Conservation (phyloP, 1,284 basidiomycete species). For the Heterobasidion occidentale region DNA sequence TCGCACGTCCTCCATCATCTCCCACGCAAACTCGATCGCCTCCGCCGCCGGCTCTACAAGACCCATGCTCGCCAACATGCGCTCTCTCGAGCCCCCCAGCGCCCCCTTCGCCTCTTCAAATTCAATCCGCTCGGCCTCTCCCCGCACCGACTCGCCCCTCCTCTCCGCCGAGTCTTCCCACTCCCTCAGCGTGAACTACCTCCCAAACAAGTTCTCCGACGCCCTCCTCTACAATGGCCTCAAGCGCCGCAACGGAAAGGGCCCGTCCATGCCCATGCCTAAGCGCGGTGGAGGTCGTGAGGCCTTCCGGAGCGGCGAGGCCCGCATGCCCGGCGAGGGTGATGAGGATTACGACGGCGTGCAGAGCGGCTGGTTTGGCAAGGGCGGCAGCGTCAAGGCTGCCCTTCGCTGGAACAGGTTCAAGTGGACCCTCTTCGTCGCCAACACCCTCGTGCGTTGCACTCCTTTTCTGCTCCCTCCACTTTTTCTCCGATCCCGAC, state of each 20-base stretch:
- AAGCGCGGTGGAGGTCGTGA: conserved; percentile 48
- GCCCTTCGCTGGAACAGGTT: conserved; percentile 51
- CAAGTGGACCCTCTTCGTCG: conserved; percentile 49
- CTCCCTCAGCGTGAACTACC: conserved; percentile 46
- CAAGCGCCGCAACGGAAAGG: conserved; percentile 28
- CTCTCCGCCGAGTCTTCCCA: conserved; percentile 14
- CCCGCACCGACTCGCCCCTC: conserved; percentile 20
- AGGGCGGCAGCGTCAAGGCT: conserved; percentile 30
- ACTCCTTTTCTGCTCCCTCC: neutral
- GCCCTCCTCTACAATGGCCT: conserved; percentile 36
- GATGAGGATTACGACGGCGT: conserved; percentile 49
- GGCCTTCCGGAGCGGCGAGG: conserved; percentile 38
- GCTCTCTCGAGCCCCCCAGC: conserved; percentile 22
- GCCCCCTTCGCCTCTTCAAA: conserved; percentile 20
- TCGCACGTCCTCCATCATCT: conserved; percentile 25
- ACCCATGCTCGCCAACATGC: conserved; percentile 28
- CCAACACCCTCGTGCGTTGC: conserved; percentile 41
- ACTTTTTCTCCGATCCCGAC: neutral
- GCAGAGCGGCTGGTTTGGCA: conserved; percentile 27
- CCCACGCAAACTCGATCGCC: conserved; percentile 25
- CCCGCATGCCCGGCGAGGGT: conserved; percentile 42
- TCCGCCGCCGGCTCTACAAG: conserved; percentile 28
- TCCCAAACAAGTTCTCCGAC: conserved; percentile 50
- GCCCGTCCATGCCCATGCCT: conserved; percentile 17
- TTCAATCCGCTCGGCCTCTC: conserved; percentile 18